phyloP scores from a whole-genome alignment of 2,329 filamentous ascomycete genomes.

The Chalara sp. region DNA sequence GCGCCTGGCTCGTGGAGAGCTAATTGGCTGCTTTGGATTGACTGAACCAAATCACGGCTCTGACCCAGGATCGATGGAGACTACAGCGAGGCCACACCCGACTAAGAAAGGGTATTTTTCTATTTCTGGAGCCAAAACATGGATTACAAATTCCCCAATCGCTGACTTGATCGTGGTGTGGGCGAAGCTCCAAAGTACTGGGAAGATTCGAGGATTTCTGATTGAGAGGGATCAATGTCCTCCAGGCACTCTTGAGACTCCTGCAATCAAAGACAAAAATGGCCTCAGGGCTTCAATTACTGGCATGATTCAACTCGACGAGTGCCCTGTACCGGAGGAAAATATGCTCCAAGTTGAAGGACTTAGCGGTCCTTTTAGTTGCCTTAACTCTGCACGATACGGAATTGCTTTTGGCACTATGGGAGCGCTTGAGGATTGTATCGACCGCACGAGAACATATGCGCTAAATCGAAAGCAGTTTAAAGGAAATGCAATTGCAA shows the following conservation, averaged over 20 bases:
- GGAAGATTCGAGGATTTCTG: slow-evolving; percentile 90
- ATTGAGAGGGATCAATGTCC: slow-evolving; percentile 82
- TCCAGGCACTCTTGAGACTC: slow-evolving; percentile 83
- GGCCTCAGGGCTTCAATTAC: slow-evolving; percentile 89
- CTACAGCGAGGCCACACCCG: slow-evolving; percentile 74
- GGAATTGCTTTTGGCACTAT: slow-evolving; percentile 93
- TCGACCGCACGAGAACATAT: slow-evolving; percentile 74
- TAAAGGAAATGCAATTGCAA: slow-evolving; percentile 89
- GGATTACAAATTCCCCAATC: slow-evolving; percentile 94
- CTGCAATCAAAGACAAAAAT: slow-evolving; percentile 90
- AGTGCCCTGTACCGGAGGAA: slow-evolving; percentile 76
- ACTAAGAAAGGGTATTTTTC: slow-evolving; percentile 76
- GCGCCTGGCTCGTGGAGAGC: slow-evolving; percentile 71
- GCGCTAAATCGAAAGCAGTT: slow-evolving; percentile 93
- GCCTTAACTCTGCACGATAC: slow-evolving; percentile 86
- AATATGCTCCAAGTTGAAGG: slow-evolving; percentile 97
- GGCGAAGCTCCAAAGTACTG: slow-evolving; percentile 86
- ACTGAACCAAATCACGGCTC: slow-evolving; percentile 92
- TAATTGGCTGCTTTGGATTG: slow-evolving; percentile 80
- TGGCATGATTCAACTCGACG: slow-evolving; percentile 95
- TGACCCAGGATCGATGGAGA: slow-evolving; percentile 89
- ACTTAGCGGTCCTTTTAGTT: slow-evolving; percentile 82
- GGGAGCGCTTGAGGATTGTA: slow-evolving; percentile 88
- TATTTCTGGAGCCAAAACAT: slow-evolving; percentile 80
- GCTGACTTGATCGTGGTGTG: slow-evolving; percentile 80